Conservation (phyloP, 139 green algal species). For the Tetraselmis striata region DNA sequence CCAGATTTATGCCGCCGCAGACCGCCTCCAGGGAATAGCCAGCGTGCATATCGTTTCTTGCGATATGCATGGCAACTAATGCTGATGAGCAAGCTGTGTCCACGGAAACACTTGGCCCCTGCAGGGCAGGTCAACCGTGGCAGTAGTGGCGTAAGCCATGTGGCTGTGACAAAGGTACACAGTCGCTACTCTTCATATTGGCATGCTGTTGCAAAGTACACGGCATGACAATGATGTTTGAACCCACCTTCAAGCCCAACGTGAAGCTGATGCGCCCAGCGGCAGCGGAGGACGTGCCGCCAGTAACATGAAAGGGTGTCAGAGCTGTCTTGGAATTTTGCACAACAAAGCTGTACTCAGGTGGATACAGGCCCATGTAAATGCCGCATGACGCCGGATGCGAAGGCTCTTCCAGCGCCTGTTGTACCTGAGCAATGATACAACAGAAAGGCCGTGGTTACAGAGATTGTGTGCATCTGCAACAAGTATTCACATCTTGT, state of each 20-base stretch:
- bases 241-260: conserved; percentile 9
- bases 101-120: conserved; percentile 17
- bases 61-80: conserved; percentile 8
- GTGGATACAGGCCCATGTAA: neutral
- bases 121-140: no score
- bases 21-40: neutral
- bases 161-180: no score
- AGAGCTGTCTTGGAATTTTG: neutral
- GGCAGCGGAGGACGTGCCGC: neutral
- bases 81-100: conserved; percentile 22
- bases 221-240: no score
- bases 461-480: no score
- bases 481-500: no score
- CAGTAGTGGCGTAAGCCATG: no score
- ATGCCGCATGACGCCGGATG: no score
- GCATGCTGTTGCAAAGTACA: no score
- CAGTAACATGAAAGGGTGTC: neutral
- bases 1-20: conserved; percentile 64
- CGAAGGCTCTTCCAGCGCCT: no score
- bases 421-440: no score
- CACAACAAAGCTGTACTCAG: neutral
- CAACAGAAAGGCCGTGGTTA: no score
- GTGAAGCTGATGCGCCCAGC: conserved; percentile 13
- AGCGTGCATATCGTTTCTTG: neutral
- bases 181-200: no score